These are phyloP conservation scores for Pulveroboletus frians DNA, from an alignment of 768 basidiomycete genomes.

Conservation along the genomic window DNA sequence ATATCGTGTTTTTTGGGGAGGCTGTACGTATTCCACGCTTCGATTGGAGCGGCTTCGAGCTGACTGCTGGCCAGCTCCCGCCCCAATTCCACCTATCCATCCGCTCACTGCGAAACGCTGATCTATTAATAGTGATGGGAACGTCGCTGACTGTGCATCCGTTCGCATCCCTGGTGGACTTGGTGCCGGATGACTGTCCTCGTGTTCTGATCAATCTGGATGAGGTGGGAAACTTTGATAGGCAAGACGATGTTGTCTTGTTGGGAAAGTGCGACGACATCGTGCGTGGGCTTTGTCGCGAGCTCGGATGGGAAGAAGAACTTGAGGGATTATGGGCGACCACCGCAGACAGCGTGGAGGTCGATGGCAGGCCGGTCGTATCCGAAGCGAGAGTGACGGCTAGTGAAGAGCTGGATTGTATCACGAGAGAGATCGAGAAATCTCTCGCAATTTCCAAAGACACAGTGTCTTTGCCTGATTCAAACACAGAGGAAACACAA, in stretches of 20 bases:
- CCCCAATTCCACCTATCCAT: constrained; percentile 56
- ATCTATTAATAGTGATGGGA: constrained; percentile 86
- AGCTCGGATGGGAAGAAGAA: constrained; percentile 73
- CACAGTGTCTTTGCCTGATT: not conserved
- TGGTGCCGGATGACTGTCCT: constrained; percentile 54
- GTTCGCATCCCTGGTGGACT: constrained; percentile 71
- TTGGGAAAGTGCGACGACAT: constrained; percentile 71
- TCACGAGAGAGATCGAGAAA: constrained; percentile 22
- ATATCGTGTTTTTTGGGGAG: constrained; percentile 93
- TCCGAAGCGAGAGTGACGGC: constrained; percentile 6
- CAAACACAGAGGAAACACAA: not conserved
- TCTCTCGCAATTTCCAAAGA: constrained; percentile 16
- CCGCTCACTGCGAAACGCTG: constrained; percentile 53
- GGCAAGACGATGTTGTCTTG: constrained; percentile 54
- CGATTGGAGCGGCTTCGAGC: not conserved
- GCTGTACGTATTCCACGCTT: constrained; percentile 38
- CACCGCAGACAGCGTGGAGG: constrained; percentile 36
- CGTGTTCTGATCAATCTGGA: constrained; percentile 91
- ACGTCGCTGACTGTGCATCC: constrained; percentile 86
- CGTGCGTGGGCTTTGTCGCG: constrained; percentile 53
- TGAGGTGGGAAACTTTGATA: constrained; percentile 62
- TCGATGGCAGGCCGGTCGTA: constrained; percentile 1
- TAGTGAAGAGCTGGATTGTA: constrained; percentile 24
- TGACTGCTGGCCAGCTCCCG: constrained; percentile 53
- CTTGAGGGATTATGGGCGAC: constrained; percentile 50